Evolutionary conservation across 2,329 filamentous ascomycete species (phyloP), one percentile per base, ranked within the genome.

Genomic region (Cytospora piceicola): DNA sequence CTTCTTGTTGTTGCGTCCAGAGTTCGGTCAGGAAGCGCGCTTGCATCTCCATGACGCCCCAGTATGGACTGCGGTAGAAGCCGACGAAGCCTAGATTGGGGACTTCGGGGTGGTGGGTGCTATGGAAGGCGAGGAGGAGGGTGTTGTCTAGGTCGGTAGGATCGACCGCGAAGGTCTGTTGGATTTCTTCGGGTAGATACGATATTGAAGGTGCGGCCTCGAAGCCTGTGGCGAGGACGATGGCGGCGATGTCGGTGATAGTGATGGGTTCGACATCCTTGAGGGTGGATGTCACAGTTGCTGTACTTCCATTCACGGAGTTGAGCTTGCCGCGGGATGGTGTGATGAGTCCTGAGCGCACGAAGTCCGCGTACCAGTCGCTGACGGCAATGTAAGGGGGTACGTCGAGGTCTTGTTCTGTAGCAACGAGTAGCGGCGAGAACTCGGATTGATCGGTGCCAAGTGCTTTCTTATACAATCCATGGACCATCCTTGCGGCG

Each of bases 11-110:
- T 0, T 75, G 53, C 4, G 72, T 76, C 90, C 91, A 94, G 14
- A 86, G 74, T 15, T 83, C 75, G 0, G 88, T 82, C 7, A 94
- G 78, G 68, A 91, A 83, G 0, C 90, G 85, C 3, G 92, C 89
- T 76, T 96, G 92, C 89, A 93, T 91, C 75, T 95, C 92, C 83
- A 94, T 93, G 0, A 93, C 88, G 0, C 90, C 90, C 92, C 92
- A 96, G 74, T 92, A 95, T 0, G 92, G 91, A 0, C 90, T 90
- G 67, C 92, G 85, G 73, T 96, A 96, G 76, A 93, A 93, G 0
- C 92, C 92, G 1, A 95, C 88, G 71, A 95, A 94, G 0, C 90
- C 91, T 0, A 95, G 77, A 7, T 84, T 85, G 0, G 88, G 84
- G 0, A 93, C 75, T 0, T 81, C 77, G 0, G 84, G 82, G 65